Base-by-base conservation (phyloP, 768 basidiomycete species). In the Mycena metata region DNA sequence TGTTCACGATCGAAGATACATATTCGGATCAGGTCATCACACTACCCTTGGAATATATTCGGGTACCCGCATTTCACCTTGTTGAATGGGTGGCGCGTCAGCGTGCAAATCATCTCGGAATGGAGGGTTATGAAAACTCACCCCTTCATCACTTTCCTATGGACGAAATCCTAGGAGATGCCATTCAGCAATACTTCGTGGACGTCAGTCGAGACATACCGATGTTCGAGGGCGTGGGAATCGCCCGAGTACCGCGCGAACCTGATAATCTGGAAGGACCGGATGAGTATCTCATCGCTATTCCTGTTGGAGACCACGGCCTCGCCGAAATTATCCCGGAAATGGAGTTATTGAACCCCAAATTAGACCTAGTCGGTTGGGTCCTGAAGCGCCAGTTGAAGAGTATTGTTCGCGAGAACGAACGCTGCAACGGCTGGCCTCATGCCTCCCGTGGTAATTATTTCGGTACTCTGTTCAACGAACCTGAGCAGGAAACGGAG, bases 261-360 rank as follows among this genome's bases (percentile, higher is more conserved):
- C n/a, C n/a, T n/a, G n/a, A n/a, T n/a, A n/a, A 60, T 12, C 43
- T 45, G 6, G 30, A 43, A 39, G 45, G 59, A 6, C 46, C 59
- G 2, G 46, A 60, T 47, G 16, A 4, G 6, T 59, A 10, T 35
- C 2, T 19, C 11, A 46, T 59, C 11, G 5, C 7, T 2, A 46
- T 59, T 19, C 57, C 57, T 15, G 2, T 45, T 11, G 57, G 42
- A 13, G 17, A 59, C 24, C 9, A 6, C 4, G 42, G 16, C 7
- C n/a, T 59, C 3, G 24, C 19, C 19, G 41, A 59, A 30, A 16
- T 11, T 0, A 60, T 60, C 19, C 17, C 33, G 19, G 46, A 60
- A 10, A 1, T 59, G 30, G 17, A 59, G 13, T 33, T 59, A 3
- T 42, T n/a, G 15, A n/a, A 33, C n/a, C n/a, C n/a, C n/a, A n/a